These are phyloP conservation scores for Hypoxylon sp. DNA, from an alignment of 2,329 filamentous ascomycete species.

Conservation along the genomic window DNA sequence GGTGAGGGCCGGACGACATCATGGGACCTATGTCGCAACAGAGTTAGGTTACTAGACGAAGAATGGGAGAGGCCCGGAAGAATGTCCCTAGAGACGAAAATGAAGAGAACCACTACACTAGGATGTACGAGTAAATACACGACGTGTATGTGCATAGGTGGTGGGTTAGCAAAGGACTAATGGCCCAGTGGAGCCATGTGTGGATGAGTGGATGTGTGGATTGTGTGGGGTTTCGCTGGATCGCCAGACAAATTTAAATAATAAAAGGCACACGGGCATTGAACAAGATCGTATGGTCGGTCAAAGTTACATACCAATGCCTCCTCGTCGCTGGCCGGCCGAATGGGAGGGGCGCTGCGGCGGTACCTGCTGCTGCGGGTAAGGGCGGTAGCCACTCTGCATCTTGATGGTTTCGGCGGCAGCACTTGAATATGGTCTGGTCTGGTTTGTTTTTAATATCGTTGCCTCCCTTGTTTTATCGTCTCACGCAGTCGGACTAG, in stretches of 20 bases:
- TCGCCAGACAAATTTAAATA: constrained; percentile 34
- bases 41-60: constrained; percentile 2
- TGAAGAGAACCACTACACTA: constrained; percentile 8
- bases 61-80: neutral
- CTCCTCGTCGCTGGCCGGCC: constrained; percentile 64
- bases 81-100: neutral
- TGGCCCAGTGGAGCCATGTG: constrained; percentile 43
- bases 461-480: constrained; percentile 7
- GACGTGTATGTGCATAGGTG: constrained; percentile 29
- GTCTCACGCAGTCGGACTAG: constrained; percentile 4
- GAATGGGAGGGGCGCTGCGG: constrained; percentile 64
- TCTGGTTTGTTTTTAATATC: neutral
- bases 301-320: constrained; percentile 61
- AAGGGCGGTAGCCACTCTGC: constrained; percentile 67
- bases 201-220: constrained; percentile 34
- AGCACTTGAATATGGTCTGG: constrained; percentile 1
- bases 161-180: constrained; percentile 36
- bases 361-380: constrained; percentile 63
- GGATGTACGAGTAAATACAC: constrained; percentile 13
- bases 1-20: constrained; percentile 68
- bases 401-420: constrained; percentile 55
- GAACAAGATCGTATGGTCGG: constrained; percentile 17
- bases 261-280: constrained; percentile 3
- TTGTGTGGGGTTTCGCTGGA: constrained; percentile 35
- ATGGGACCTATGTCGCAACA: constrained; percentile 61